Conservation (phyloP, 2,329 filamentous ascomycete species). For the Neonectria coccinea region DNA sequence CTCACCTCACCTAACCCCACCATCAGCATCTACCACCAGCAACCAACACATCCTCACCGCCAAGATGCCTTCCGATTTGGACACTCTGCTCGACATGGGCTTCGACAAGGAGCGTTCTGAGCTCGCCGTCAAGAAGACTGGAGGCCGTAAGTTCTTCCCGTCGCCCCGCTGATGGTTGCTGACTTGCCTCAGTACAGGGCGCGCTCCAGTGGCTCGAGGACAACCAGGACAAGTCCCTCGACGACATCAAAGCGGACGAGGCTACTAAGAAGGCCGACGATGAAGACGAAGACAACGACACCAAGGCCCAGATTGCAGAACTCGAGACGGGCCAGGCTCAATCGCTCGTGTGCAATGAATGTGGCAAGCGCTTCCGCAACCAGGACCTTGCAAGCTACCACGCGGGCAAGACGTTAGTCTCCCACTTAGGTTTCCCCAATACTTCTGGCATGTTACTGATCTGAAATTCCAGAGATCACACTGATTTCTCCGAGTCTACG, state of each 20-base stretch:
- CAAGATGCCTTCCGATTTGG: constrained; percentile 70
- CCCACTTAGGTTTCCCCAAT: not conserved
- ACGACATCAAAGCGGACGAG: constrained; percentile 75
- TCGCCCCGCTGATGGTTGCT: constrained; percentile 26
- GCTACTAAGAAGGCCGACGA: constrained; percentile 58
- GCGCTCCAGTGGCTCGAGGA: constrained; percentile 95
- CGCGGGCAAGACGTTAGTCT: constrained; percentile 80
- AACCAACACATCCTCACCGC: constrained; percentile 43
- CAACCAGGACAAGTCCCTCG: constrained; percentile 87
- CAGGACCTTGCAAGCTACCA: constrained; percentile 89
- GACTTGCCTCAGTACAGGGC: constrained; percentile 74
- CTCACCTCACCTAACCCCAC: constrained; percentile 42
- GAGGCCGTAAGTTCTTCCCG: constrained; percentile 71
- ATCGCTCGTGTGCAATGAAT: constrained; percentile 94
- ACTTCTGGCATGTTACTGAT: not conserved
- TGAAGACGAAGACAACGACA: constrained; percentile 60
- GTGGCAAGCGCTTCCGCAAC: constrained; percentile 89
- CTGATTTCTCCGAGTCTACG: constrained; percentile 91
- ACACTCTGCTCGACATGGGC: constrained; percentile 75
- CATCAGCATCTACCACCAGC: constrained; percentile 34
- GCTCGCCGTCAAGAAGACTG: constrained; percentile 85
- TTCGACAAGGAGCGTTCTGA: constrained; percentile 87
- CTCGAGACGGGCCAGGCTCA: constrained; percentile 79
- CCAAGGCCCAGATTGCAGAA: constrained; percentile 69
- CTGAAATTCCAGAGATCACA: constrained; percentile 72